phyloP scores from a whole-genome alignment of 345 rosid genomes.

The Heritiera fomes region DNA sequence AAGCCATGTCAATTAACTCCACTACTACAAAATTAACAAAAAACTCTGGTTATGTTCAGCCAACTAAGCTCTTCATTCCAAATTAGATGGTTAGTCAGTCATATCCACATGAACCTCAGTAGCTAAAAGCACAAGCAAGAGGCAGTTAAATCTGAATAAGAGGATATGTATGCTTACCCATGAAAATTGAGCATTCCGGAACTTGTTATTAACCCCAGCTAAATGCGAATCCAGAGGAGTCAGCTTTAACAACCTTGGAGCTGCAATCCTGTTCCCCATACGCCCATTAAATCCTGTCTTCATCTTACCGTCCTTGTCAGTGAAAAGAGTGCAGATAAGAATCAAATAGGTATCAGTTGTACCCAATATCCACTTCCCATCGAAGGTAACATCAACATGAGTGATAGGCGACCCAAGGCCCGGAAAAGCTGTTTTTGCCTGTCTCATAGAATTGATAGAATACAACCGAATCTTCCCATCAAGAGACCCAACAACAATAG shows the following conservation, averaged over 20 bases:
- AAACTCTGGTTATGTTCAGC: background rate
- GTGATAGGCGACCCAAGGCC: slow-evolving; percentile 97
- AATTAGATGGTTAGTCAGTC: background rate
- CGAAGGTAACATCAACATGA: slow-evolving; percentile 93
- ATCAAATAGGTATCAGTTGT: slow-evolving; percentile 91
- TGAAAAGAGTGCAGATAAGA: slow-evolving; percentile 84
- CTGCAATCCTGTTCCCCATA: slow-evolving; percentile 96
- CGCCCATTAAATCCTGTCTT: slow-evolving; percentile 97
- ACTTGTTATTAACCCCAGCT: slow-evolving; percentile 86
- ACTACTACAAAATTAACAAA: background rate
- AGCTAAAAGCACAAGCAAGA: slow-evolving; percentile 10
- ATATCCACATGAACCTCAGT: background rate
- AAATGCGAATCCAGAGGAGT: slow-evolving; percentile 81
- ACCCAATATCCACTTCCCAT: slow-evolving; percentile 98
- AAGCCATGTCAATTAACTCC: background rate
- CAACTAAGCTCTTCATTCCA: background rate
- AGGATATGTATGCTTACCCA: slow-evolving; percentile 59
- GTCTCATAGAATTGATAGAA: slow-evolving; percentile 86
- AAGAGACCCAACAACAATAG: slow-evolving; percentile 93
- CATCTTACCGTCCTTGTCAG: slow-evolving; percentile 77
- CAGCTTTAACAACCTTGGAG: slow-evolving; percentile 90
- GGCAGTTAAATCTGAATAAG: slow-evolving; percentile 1
- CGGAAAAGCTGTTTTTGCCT: slow-evolving; percentile 97
- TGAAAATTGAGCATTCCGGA: slow-evolving; percentile 89
- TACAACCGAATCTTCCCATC: slow-evolving; percentile 97